phyloP scores from a whole-genome alignment of 345 rosid species.

The Citrus cavaleriei region DNA sequence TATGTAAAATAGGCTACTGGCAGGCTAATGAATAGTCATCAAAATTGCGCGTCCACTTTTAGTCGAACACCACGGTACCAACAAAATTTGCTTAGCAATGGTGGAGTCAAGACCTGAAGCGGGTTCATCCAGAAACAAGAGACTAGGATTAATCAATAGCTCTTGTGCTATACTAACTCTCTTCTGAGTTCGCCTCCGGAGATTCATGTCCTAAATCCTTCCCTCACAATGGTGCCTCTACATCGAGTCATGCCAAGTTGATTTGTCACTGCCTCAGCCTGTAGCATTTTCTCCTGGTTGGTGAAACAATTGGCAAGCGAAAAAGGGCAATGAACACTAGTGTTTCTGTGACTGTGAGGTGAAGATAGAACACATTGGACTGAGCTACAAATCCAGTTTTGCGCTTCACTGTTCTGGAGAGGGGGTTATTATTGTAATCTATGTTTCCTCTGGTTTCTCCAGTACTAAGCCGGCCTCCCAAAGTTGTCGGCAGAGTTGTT shows the following conservation, averaged over 20 bases:
- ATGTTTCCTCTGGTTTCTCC: conserved; percentile 30
- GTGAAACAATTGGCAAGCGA: conserved; percentile 29
- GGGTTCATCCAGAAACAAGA: conserved; percentile 55
- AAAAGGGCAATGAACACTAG: conserved; percentile 53
- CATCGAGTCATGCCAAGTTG: conserved; percentile 48
- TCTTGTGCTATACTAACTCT: conserved; percentile 60
- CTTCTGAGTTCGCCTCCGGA: conserved; percentile 54
- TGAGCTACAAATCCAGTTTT: conserved; percentile 53
- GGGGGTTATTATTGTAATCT: conserved; percentile 40
- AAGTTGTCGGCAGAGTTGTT: conserved; percentile 48
- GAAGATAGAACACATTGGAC: conserved; percentile 43
- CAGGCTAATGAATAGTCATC: conserved; percentile 62
- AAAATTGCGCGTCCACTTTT: conserved; percentile 45
- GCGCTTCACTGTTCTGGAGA: conserved; percentile 35
- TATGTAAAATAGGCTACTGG: conserved; percentile 56
- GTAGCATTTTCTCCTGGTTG: conserved; percentile 32
- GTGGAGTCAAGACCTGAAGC: conserved; percentile 62
- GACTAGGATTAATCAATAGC: conserved; percentile 51
- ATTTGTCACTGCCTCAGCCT: conserved; percentile 41
- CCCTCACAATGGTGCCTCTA: conserved; percentile 41
- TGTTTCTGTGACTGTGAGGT: conserved; percentile 56
- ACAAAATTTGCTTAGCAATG: conserved; percentile 52
- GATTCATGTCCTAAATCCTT: conserved; percentile 32
- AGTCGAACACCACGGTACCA: conserved; percentile 35
- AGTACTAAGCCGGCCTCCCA: conserved; percentile 40